A percentile compares a stretch with the other conserved stretches of the same genome.
Conservation (phyloP, 805 yeast species). For the Ogataea haglerorum region DNA sequence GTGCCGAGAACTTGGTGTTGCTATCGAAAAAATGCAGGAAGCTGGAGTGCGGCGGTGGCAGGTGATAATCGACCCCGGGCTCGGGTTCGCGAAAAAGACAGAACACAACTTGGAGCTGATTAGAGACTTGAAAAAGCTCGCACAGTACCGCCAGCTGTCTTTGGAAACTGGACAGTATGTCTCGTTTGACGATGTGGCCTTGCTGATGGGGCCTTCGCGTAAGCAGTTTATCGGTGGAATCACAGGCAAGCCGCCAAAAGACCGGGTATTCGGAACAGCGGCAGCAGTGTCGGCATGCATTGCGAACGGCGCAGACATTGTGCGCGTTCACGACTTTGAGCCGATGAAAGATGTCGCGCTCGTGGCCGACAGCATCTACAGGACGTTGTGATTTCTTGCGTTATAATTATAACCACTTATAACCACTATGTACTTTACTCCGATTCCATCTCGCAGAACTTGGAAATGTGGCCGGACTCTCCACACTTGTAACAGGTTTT, state of each 20-base stretch:
- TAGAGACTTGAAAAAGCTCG: slow-evolving; percentile 43
- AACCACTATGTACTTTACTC: slow-evolving; percentile 6
- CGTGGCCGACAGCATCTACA: slow-evolving; percentile 74
- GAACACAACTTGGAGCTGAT: slow-evolving; percentile 67
- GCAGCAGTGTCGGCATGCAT: slow-evolving; percentile 73
- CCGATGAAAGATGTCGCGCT: slow-evolving; percentile 51
- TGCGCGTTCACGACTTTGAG: slow-evolving; percentile 82
- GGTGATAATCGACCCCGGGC: slow-evolving; percentile 86
- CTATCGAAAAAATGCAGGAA: slow-evolving; percentile 52
- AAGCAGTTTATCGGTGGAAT: slow-evolving; percentile 80
- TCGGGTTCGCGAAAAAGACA: slow-evolving; percentile 90
- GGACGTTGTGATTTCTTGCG: slow-evolving; percentile 15
- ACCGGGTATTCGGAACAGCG: slow-evolving; percentile 74
- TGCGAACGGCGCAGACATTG: slow-evolving; percentile 64
- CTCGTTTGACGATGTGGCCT: slow-evolving; percentile 54
- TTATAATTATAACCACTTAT: slow-evolving; percentile 8
- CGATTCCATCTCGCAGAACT: slow-evolving; percentile 49
- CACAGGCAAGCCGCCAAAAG: slow-evolving; percentile 55
- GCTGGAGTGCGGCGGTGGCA: slow-evolving; percentile 86
- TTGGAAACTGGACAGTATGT: slow-evolving; percentile 30
- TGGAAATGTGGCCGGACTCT: slow-evolving; percentile 82
- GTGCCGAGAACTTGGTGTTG: slow-evolving; percentile 53
- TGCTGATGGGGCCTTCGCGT: slow-evolving; percentile 84
- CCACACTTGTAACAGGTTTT: slow-evolving; percentile 75
- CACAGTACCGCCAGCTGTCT: slow-evolving; percentile 39